Evolutionary conservation across 306 rosid species (phyloP).

Genomic region (Quercus ilex): DNA sequence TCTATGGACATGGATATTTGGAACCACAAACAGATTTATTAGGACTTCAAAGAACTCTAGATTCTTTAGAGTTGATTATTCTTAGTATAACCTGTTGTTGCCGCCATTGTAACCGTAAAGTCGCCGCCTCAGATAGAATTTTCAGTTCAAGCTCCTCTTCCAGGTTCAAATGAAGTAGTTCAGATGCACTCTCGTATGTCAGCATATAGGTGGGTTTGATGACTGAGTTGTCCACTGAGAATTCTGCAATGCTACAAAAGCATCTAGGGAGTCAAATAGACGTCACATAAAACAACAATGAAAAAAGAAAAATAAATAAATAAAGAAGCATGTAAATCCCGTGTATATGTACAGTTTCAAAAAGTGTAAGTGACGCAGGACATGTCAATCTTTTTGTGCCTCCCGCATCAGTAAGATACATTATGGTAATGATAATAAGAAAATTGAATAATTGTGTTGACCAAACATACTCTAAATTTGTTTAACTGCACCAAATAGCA

Average conservation of each 20-base stretch:
- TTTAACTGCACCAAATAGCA: background rate
- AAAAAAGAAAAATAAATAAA: no score
- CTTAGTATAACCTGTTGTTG: constrained; percentile 55
- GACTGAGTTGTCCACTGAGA: constrained; percentile 75
- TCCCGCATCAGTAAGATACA: background rate
- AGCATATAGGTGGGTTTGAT: constrained; percentile 95
- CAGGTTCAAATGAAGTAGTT: constrained; percentile 82
- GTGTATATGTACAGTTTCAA: background rate
- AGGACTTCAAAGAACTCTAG: background rate
- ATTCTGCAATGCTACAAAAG: constrained; percentile 81
- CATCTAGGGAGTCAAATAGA: constrained; percentile 6
- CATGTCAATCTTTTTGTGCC: no score
- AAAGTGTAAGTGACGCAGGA: background rate
- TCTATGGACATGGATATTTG: background rate
- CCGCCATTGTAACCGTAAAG: constrained; percentile 76
- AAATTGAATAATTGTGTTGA: background rate
- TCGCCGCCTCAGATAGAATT: constrained; percentile 89
- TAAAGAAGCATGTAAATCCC: background rate
- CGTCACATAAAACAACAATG: constrained; percentile 1
- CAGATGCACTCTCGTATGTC: constrained; percentile 95
- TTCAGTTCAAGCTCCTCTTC: constrained; percentile 84
- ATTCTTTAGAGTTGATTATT: background rate
- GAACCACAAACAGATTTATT: background rate
- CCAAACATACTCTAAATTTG: background rate
- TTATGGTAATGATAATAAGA: background rate